Evolutionary conservation across 2,329 filamentous ascomycete genomes (phyloP), one percentile per base, ranked within the genome.

Genomic region (Sclerotinia sclerotiorum): DNA sequence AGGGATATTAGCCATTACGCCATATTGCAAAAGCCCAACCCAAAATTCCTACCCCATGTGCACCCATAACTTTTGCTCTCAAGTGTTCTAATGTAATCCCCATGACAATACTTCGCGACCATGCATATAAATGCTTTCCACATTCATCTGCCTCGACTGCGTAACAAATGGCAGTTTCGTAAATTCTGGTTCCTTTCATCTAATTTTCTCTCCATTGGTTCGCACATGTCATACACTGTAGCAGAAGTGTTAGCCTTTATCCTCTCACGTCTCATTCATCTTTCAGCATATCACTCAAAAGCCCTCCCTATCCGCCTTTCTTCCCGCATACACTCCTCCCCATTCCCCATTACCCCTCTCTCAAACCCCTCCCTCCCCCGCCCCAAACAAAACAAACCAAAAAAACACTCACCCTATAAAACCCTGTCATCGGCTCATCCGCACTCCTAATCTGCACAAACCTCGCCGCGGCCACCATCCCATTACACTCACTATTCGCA

Each of bases 381-480:
- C 35, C 10, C 5, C 27, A 32, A 2, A 19, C 0, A 17, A 66
- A 27, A 5, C 10, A 32, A 55, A 27, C 5, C 1, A 44, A 60
- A 17, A 44, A 29, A 24, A 21, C 54, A 73, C 81, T 67, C 76
- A 92, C 91, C 87, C 93, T 95, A 81, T 90, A 96, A 81, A 98
- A 98, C 70, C 89, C 94, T 73, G 95, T 99, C 91, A 97, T 97
- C 70, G 95, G 95, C 84, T 99, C 95, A 81, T 99, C 95, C 65
- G 95, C 95, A 83, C 93, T 97, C 74, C 95, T 89, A 81, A 98
- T 98, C 85, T 99, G 95, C 74, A 98, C 88, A 84, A 97, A 93
- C 83, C 94, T 97, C 83, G 94, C 98, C 72, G 94, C 96, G 4
- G 95, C 95, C 82, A 93, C 88, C 70, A 88, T 85, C 71, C 93